Conservation (phyloP, 1,284 basidiomycete genomes). For the Melampsora americana region DNA sequence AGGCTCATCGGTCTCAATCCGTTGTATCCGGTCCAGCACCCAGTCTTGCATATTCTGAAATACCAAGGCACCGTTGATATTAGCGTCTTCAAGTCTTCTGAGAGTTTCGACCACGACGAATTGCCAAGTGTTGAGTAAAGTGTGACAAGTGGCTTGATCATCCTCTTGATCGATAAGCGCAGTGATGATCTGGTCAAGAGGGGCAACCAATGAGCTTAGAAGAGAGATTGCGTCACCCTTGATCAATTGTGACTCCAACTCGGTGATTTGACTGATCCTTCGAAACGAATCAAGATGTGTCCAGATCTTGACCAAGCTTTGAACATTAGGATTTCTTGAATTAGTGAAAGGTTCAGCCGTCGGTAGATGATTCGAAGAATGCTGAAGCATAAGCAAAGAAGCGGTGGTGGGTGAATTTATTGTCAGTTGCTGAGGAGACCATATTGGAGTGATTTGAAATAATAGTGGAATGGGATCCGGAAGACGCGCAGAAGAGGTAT, state of each 20-base stretch:
- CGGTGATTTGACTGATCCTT: conserved; percentile 19
- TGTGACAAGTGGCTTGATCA: neutral
- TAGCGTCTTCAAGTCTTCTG: conserved; percentile 19
- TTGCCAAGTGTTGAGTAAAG: conserved; percentile 22
- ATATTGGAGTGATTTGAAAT: conserved; percentile 19
- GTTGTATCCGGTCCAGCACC: conserved; percentile 27
- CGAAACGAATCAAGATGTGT: conserved; percentile 33
- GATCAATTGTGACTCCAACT: conserved; percentile 19
- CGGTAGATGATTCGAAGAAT: conserved; percentile 1
- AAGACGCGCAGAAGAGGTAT: neutral
- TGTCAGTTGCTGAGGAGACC: conserved; percentile 6
- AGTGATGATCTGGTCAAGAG: conserved; percentile 4
- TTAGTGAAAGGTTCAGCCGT: neutral
- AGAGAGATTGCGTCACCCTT: conserved; percentile 30
- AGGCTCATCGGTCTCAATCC: conserved; percentile 8
- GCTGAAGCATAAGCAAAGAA: neutral
- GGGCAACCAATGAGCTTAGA: conserved; percentile 26
- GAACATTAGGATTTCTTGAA: neutral
- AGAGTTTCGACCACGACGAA: conserved; percentile 28
- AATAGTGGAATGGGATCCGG: conserved; percentile 9
- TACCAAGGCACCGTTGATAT: conserved; percentile 9
- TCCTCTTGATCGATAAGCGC: conserved; percentile 2
- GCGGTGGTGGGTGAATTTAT: neutral
- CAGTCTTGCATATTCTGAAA: conserved; percentile 35
- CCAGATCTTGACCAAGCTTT: conserved; percentile 34